A percentile compares a stretch with the other conserved stretches of the same genome.
These are phyloP conservation scores for Exophiala phaeomuriformis DNA, from an alignment of 2,329 filamentous ascomycete species.

Conservation along the genomic window DNA sequence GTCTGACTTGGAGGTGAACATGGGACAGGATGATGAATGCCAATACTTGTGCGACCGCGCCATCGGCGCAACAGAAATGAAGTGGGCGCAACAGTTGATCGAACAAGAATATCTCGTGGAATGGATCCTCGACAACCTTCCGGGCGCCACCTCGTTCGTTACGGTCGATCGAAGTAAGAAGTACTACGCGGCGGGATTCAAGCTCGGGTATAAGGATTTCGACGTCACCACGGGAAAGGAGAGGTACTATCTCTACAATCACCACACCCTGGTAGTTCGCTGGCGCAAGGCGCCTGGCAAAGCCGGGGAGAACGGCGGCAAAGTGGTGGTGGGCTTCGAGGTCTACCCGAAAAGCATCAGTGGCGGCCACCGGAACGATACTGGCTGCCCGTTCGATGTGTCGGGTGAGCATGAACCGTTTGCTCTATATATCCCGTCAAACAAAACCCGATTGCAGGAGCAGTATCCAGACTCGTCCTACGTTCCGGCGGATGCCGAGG, in stretches of 20 bases:
- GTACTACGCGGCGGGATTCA: constrained; percentile 87
- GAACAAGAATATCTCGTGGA: constrained; percentile 76
- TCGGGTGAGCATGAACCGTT: constrained; percentile 57
- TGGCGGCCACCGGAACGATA: constrained; percentile 51
- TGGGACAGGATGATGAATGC: constrained; percentile 68
- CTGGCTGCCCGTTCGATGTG: constrained; percentile 62
- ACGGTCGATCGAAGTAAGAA: constrained; percentile 76
- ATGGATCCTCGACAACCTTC: constrained; percentile 89
- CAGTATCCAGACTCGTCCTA: constrained; percentile 56
- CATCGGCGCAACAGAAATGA: constrained; percentile 57
- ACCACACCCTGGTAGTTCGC: constrained; percentile 75
- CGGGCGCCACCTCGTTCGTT: constrained; percentile 80
- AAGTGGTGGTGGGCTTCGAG: constrained; percentile 81
- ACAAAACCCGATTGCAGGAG: constrained; percentile 44
- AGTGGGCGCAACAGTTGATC: constrained; percentile 64
- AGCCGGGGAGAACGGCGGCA: constrained; percentile 62
- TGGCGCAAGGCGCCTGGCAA: constrained; percentile 64
- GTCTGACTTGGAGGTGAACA: constrained; percentile 73
- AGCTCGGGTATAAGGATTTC: constrained; percentile 69
- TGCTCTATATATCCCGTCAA: constrained; percentile 60
- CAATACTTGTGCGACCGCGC: constrained; percentile 64
- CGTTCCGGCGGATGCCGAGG: constrained; percentile 48
- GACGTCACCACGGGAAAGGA: constrained; percentile 53
- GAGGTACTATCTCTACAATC: constrained; percentile 75
- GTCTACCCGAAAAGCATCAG: constrained; percentile 81